Base-by-base conservation (phyloP, 1,284 basidiomycete species). In the Porogramme epimiltina region DNA sequence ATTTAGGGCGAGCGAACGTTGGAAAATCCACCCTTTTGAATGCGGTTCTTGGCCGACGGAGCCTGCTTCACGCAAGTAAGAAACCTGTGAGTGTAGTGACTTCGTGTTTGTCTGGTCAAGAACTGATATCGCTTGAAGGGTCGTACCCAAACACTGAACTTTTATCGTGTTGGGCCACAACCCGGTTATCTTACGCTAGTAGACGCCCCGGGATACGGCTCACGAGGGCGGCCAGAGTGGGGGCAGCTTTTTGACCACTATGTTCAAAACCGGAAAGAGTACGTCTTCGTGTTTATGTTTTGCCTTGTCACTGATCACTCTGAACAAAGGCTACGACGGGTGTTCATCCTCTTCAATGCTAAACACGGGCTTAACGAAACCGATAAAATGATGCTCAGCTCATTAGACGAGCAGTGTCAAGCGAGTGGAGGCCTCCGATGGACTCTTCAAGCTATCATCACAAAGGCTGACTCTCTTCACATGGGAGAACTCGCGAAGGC, bases 21-120 rank as follows among this genome's bases (percentile, higher is more conserved):
- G 88, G 89, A 22, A 91, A 91, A 65, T 89, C 87, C 0, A 79
- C 84, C 1, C 67, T 91, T 22, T 74, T 90, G 19, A 91, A 90
- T 60, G 79, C 83, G 9, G 77, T 90, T 2, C 62, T 89, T 4
- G 81, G 80, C 1, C 71, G 85, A 39, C 82, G 67, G 40, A 70
- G 74, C 45, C 68, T 91, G 20, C 66, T 87, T 15, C 74, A 77
- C 31, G 84, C 80, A 0, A 88, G 87, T 66, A 84, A 82, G 55
- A 85, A 81, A 64, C 79, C 87, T 22, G 88, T 88, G 45, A 51
- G 82, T 71, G 38, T 20, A n/a, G 20, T 31, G 25, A 3, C 38
- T 19, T 24, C 26, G 38, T 23, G 37, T 59, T 22, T 48, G 8
- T 31, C 18, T 5, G 24, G 15, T 16, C 20, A n/a, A 8, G 51